A percentile compares a stretch with the other conserved stretches of the same genome.
Evolutionary conservation across 345 rosid genomes (phyloP).

Genomic region (Lenwebbia sp.): DNA sequence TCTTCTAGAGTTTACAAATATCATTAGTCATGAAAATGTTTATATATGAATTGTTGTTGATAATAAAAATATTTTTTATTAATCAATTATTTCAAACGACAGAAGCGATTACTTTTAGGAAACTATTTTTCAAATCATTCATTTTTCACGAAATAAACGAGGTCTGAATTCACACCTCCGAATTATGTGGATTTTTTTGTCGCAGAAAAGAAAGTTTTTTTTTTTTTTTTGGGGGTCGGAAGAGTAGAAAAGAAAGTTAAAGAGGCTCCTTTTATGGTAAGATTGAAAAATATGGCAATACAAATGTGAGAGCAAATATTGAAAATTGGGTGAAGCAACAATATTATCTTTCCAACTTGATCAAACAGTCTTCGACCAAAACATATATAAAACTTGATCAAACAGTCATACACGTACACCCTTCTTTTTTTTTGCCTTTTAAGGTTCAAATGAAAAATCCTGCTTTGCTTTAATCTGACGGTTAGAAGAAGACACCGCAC

Average conservation of each 20-base stretch:
- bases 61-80: no score
- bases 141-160: rapidly evolving
- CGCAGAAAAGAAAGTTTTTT: neutral
- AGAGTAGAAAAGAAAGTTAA: no score
- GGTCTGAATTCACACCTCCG: neutral
- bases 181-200: neutral
- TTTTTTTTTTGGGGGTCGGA: neutral
- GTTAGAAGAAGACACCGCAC: neutral
- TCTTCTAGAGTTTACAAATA: neutral
- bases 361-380: neutral
- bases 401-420: neutral
- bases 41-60: neutral
- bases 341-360: neutral
- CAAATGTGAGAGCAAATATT: neutral
- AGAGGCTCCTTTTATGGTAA: neutral
- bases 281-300: neutral
- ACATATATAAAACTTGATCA: neutral
- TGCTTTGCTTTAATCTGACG: neutral
- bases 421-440: neutral
- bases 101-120: rapidly evolving
- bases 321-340: neutral
- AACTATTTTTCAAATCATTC: rapidly evolving
- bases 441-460: neutral
- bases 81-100: neutral
- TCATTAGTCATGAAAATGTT: neutral